phyloP scores from a whole-genome alignment of 108 stramenopile species.

The Skeletonema menzelii region DNA sequence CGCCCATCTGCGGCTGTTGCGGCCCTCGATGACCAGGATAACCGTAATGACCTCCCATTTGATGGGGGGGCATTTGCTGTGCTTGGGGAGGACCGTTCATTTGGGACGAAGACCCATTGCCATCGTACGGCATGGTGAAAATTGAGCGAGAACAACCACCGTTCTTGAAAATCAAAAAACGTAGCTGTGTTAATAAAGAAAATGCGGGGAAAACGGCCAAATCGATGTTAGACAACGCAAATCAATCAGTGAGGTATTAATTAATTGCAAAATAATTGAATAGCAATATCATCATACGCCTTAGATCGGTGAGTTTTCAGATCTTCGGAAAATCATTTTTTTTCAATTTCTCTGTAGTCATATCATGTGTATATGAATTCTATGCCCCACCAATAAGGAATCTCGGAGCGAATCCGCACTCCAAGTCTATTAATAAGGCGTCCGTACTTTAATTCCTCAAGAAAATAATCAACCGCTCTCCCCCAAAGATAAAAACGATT shows the following conservation, averaged over 20 bases:
- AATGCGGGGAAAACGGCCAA: neutral
- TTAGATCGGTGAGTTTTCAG: neutral
- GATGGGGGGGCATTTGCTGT: constrained; percentile 3
- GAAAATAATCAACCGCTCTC: neutral
- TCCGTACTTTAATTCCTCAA: neutral
- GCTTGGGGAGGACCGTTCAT: constrained; percentile 5
- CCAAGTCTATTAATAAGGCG: neutral
- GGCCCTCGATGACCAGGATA: constrained; percentile 16
- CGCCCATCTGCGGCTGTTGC: constrained; percentile 47
- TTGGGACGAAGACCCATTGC: constrained; percentile 1
- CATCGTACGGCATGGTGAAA: neutral
- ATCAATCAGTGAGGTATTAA: neutral
- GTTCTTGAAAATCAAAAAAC: neutral
- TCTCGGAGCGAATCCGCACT: neutral
- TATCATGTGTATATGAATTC: neutral
- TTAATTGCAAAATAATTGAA: constrained; percentile 1
- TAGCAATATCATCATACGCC: neutral
- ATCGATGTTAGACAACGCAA: neutral
- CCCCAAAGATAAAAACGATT: neutral
- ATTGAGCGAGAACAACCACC: neutral
- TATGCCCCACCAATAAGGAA: neutral
- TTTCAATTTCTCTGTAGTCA: neutral
- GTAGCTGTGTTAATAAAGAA: neutral
- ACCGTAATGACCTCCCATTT: constrained; percentile 1
- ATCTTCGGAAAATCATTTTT: neutral